Evolutionary conservation across 345 rosid species (phyloP), one percentile per base, ranked within the genome.

Genomic region (Murraya koenigii): DNA sequence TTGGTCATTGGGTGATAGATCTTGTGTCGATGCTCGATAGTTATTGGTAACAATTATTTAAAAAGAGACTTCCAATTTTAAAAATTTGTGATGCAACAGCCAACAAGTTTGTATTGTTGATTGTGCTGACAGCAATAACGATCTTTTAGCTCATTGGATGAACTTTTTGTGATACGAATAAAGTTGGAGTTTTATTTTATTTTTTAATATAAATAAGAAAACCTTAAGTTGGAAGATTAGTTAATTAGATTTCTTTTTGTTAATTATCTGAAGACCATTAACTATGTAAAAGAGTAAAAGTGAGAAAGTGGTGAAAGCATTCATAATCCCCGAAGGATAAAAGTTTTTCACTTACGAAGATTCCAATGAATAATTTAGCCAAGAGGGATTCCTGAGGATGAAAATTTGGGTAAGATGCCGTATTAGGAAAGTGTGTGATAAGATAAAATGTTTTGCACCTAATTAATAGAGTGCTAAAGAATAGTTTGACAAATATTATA

Each of bases 391-490:
- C 61, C 26, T 44, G 36, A 38, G 75, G 39, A 13, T 63, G 58
- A 58, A 19, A 54, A 11, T 67, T 52, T 33, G n/a, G 20, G 19
- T 26, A 25, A 66, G 75, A 71, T 86, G 81, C 85, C 80, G 79
- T 56, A 65, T 81, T 81, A 62, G 88, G 88, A 86, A 83, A 79
- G 17, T 64, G 28, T 71, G 7, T 26, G 9, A 6, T 38, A 26
- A 19, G 14, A 47, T 65, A 19, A 75, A 54, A 33, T 65, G 38
- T 13, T 52, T 8, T 55, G 30, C 49, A 2, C 33, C 61, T 17
- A 19, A 64, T 59, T 41, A 49, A 39, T 25, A 8, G 11, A 36
- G 77, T 26, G 77, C 44, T 70, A 78, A 80, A 75, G 2, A 80
- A 78, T 63, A 35, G 66, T 72, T 47, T 55, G 47, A 23, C 54